Conservation (phyloP, 164 flowering plant genomes). For the Houttuynia cordata region DNA sequence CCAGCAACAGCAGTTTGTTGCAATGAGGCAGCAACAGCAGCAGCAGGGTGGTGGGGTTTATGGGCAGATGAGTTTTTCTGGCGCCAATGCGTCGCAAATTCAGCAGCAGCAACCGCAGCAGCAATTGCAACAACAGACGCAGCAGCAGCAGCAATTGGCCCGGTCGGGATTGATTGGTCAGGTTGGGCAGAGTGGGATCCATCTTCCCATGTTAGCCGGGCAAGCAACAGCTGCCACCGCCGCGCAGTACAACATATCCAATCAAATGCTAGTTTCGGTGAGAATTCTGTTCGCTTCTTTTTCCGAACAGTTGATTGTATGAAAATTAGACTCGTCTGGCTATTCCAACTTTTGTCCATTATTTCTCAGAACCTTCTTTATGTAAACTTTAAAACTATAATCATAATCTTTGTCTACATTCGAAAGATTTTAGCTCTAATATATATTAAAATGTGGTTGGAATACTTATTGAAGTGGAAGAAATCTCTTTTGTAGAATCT, state of each 20-base stretch:
- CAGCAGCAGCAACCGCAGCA: slow-evolving; percentile 19
- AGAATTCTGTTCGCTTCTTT: background rate
- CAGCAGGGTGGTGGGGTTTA: slow-evolving; percentile 33
- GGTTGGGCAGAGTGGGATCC: slow-evolving; percentile 23
- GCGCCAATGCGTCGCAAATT: slow-evolving; percentile 17
- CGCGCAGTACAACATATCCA: slow-evolving; percentile 59
- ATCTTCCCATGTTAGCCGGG: slow-evolving; percentile 51
- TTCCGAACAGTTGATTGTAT: background rate
- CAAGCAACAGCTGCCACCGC: slow-evolving; percentile 27
- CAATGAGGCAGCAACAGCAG: slow-evolving; percentile 24
- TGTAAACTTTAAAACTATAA: no score
- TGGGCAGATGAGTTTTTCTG: slow-evolving; percentile 44
- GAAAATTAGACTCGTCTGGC: background rate
- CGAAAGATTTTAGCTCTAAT: background rate
- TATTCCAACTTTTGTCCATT: background rate
- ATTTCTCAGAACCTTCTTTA: no score
- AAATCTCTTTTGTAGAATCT: background rate
- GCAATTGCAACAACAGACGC: background rate
- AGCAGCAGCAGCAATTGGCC: slow-evolving; percentile 21
- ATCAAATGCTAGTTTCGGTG: slow-evolving; percentile 62
- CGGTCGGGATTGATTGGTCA: slow-evolving; percentile 58
- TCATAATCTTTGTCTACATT: background rate
- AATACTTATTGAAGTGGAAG: no score
- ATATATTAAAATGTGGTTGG: background rate
- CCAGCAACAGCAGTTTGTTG: slow-evolving; percentile 22